Percentiles rank a stretch among this genome's conserved stretches.
These are phyloP conservation scores for Chlorociboria aeruginascens DNA, from an alignment of 495 filamentous ascomycete species.

Conservation along the genomic window DNA sequence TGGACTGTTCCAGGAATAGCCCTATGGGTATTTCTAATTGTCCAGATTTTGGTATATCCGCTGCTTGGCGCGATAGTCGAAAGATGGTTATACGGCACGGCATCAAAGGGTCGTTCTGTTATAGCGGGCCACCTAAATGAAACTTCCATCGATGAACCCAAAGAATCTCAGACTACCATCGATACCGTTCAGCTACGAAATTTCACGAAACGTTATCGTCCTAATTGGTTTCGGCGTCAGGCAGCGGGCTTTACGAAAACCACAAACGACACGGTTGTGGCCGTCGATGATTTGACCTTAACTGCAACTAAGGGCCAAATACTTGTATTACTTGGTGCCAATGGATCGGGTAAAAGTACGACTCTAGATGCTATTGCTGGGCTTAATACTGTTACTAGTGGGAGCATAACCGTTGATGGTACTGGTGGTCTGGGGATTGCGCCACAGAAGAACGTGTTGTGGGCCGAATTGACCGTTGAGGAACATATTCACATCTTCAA, in stretches of 20 bases:
- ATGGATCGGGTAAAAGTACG: slow-evolving; percentile 79
- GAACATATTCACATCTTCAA: slow-evolving; percentile 77
- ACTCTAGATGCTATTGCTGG: slow-evolving; percentile 80
- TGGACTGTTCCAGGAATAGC: slow-evolving; percentile 54
- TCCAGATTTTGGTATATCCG: slow-evolving; percentile 65
- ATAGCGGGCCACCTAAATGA: not conserved
- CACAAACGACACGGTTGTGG: slow-evolving; percentile 47
- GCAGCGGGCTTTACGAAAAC: slow-evolving; percentile 23
- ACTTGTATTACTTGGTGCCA: slow-evolving; percentile 69
- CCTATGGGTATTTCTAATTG: slow-evolving; percentile 53
- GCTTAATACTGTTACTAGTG: slow-evolving; percentile 55
- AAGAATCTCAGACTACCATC: slow-evolving; percentile 15
- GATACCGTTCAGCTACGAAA: slow-evolving; percentile 50
- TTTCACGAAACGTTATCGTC: slow-evolving; percentile 65
- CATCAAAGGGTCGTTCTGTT: slow-evolving; percentile 34
- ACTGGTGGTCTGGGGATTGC: slow-evolving; percentile 74
- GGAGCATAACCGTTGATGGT: slow-evolving; percentile 57
- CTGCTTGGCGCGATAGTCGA: slow-evolving; percentile 61
- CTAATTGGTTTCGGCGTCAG: slow-evolving; percentile 45
- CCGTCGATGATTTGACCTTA: slow-evolving; percentile 58
- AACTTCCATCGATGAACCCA: not conserved
- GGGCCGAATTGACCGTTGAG: slow-evolving; percentile 69
- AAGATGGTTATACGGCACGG: slow-evolving; percentile 60
- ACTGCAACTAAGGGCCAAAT: slow-evolving; percentile 63
- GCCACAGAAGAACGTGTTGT: slow-evolving; percentile 82